Evolutionary conservation across 176 grass and related monocot genomes (phyloP).

Genomic region (barley (Hordeum vulgare)): MorexV3_pseudomolecules_assembly NC_058523.1:489322659-489323158

Average conservation of each 20-base stretch:
- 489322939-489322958: background rate
- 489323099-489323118: background rate
- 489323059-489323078: background rate
- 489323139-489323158: background rate
- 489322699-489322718: background rate
- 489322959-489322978: background rate
- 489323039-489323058: background rate
- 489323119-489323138: background rate
- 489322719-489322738: background rate
- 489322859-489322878: background rate
- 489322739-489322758: background rate
- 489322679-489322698: background rate
- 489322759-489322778: background rate
- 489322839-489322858: background rate
- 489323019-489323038: background rate
- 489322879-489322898: background rate
- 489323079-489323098: constrained; percentile 1
- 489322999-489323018: background rate
- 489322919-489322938: background rate
- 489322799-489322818: background rate
- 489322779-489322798: background rate
- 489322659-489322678: background rate
- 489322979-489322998: background rate
- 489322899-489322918: background rate
- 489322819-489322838: background rate